Evolutionary conservation across 192 early-diverging fungal genomes (phyloP).

Genomic region (Mortierella hygrophila): DNA sequence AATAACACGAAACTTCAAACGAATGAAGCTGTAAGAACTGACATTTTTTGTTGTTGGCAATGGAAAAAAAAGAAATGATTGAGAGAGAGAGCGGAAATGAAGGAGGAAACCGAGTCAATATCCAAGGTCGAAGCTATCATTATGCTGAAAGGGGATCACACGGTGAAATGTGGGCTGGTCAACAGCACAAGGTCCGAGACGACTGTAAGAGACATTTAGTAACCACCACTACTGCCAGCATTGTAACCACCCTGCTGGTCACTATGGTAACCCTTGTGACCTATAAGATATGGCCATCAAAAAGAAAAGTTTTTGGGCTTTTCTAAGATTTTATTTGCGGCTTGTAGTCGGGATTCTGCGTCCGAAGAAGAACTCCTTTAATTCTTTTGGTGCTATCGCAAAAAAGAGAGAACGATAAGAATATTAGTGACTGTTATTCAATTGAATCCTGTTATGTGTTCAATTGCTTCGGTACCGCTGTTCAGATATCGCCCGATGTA

Average conservation of each 20-base stretch:
- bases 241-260: no score
- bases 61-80: background rate
- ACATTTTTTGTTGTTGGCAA: constrained; percentile 10
- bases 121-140: background rate
- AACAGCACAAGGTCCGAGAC: background rate
- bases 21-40: constrained; percentile 9
- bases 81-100: background rate
- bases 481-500: background rate
- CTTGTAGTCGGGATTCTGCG: no score
- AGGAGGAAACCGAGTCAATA: background rate
- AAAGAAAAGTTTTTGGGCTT: no score
- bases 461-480: no score
- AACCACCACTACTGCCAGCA: constrained; percentile 38
- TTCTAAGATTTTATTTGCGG: no score
- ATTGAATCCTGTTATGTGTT: no score
- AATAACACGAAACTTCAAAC: background rate
- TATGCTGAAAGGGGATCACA: background rate
- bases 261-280: no score
- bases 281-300: background rate
- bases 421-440: no score
- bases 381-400: no score
- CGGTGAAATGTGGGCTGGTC: background rate
- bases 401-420: background rate
- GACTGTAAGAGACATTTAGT: constrained; percentile 11
- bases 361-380: no score